These are phyloP conservation scores for Metschnikowia cerradonensis DNA, from an alignment of 805 yeast genomes.

Conservation along the genomic window DNA sequence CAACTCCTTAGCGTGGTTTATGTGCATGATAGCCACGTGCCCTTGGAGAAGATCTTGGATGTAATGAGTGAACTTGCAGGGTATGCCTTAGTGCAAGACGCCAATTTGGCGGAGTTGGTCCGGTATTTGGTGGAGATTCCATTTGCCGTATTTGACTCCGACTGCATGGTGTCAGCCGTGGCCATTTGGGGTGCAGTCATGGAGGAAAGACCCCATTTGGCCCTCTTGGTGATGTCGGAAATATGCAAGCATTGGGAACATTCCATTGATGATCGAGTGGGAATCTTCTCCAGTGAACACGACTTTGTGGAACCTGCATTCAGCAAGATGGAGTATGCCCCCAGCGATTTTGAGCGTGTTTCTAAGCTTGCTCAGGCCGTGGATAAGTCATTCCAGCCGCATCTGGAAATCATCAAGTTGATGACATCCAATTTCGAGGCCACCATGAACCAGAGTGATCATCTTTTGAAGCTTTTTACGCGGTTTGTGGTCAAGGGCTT, in stretches of 20 bases:
- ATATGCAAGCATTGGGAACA: slow-evolving; percentile 66
- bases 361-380: slow-evolving; percentile 50
- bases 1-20: slow-evolving; percentile 13
- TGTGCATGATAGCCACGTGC: slow-evolving; percentile 10
- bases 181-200: slow-evolving; percentile 79
- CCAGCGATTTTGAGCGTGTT: slow-evolving; percentile 63
- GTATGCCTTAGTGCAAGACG: slow-evolving; percentile 27
- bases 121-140: slow-evolving; percentile 64
- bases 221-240: slow-evolving; percentile 62
- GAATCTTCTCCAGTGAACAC: slow-evolving; percentile 55
- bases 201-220: slow-evolving; percentile 57
- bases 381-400: slow-evolving; percentile 57
- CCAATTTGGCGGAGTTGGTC: slow-evolving; percentile 44
- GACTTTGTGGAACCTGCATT: slow-evolving; percentile 61
- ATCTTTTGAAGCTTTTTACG: slow-evolving; percentile 65
- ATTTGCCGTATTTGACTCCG: slow-evolving; percentile 58
- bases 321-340: slow-evolving; percentile 81
- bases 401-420: slow-evolving; percentile 60
- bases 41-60: slow-evolving; percentile 30
- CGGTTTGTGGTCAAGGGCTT: slow-evolving; percentile 56
- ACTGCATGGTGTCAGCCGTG: slow-evolving; percentile 59
- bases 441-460: slow-evolving; percentile 65
- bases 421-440: slow-evolving; percentile 79
- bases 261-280: slow-evolving; percentile 54
- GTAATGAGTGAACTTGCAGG: slow-evolving; percentile 46